These are phyloP conservation scores for Protomyces inouyei DNA, from an alignment of 1,139 yeast genomes.

Conservation along the genomic window DNA sequence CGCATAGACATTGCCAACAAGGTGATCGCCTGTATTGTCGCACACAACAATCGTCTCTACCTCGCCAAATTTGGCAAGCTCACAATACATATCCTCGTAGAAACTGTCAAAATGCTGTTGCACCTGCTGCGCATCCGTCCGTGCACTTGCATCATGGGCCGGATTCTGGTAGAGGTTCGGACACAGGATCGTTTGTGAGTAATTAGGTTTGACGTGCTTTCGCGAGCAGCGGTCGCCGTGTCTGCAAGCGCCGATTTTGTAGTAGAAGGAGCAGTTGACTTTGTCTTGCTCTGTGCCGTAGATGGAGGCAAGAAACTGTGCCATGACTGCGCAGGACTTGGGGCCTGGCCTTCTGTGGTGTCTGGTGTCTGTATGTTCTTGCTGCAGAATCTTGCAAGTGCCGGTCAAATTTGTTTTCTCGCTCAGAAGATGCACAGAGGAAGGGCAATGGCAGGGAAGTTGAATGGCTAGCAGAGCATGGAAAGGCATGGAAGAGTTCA, in stretches of 20 bases:
- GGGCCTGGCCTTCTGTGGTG: too few species aligned
- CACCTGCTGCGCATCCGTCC: constrained; percentile 43
- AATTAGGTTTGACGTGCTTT: constrained; percentile 64
- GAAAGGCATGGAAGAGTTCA: background rate
- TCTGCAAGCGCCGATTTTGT: constrained; percentile 86
- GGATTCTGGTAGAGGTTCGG: constrained; percentile 71
- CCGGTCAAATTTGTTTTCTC: background rate
- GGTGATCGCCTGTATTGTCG: constrained; percentile 74
- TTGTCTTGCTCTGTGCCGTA: constrained; percentile 47
- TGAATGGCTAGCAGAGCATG: background rate
- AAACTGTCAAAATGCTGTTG: constrained; percentile 58
- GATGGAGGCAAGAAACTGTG: constrained; percentile 41
- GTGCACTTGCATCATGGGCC: constrained; percentile 34
- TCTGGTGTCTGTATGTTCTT: background rate
- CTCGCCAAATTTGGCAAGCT: constrained; percentile 57
- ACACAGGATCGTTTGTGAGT: constrained; percentile 61
- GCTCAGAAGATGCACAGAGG: background rate
- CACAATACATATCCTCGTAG: constrained; percentile 68
- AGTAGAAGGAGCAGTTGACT: constrained; percentile 53
- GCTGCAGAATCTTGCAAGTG: background rate
- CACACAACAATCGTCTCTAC: constrained; percentile 67
- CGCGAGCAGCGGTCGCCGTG: constrained; percentile 88
- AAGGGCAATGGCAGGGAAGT: too few species aligned
- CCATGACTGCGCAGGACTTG: constrained; percentile 35
- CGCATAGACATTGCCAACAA: constrained; percentile 80